These are phyloP conservation scores for Calonectria crousiana DNA, from an alignment of 2,329 filamentous ascomycete genomes.

Conservation along the genomic window DNA sequence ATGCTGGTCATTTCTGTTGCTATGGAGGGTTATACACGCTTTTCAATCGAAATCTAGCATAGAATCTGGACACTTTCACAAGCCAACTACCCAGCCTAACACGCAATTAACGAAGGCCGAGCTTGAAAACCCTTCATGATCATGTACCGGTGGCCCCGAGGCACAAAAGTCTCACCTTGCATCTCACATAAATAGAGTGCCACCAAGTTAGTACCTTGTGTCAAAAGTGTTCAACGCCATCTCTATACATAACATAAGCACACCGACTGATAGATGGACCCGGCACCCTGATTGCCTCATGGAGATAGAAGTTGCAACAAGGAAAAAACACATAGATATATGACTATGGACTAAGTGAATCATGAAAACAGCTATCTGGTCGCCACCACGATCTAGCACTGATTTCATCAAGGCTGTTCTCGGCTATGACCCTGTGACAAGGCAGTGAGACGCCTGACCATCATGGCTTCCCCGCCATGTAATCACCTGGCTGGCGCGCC, in stretches of 20 bases:
- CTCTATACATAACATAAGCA: background rate
- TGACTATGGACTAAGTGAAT: background rate
- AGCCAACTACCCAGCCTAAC: background rate
- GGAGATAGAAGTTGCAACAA: background rate
- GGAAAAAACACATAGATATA: background rate
- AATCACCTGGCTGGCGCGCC: conserved; percentile 36
- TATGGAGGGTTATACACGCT: too few species aligned
- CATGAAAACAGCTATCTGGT: background rate
- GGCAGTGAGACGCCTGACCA: conserved; percentile 43
- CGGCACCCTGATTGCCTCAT: background rate
- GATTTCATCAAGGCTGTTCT: background rate
- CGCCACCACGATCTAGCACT: background rate
- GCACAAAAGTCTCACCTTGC: background rate
- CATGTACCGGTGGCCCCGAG: background rate
- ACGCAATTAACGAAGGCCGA: background rate
- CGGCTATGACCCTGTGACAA: conserved; percentile 35
- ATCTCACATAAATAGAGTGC: background rate
- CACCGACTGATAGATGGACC: background rate
- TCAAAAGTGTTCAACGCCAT: background rate
- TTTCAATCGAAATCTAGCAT: background rate
- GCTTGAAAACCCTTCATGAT: background rate
- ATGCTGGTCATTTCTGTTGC: background rate
- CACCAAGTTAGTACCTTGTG: background rate
- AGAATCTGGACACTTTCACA: background rate
- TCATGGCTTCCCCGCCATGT: conserved; percentile 38